These are phyloP conservation scores for Populus simonii DNA, from an alignment of 345 rosid species.

Conservation along the genomic window DNA sequence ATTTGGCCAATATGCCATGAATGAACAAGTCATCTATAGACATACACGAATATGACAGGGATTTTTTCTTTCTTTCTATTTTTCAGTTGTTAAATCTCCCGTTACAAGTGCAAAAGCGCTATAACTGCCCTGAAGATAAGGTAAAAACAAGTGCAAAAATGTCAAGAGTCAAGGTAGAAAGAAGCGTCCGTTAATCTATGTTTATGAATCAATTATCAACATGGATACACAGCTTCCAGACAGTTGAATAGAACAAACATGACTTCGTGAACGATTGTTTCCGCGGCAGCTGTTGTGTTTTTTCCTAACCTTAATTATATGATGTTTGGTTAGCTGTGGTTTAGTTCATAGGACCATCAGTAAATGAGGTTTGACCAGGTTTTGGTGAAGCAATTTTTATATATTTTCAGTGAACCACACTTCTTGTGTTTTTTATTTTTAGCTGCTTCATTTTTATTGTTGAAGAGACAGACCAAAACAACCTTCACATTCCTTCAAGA, in stretches of 20 bases:
- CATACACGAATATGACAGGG: not conserved
- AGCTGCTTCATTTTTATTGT: too few species aligned
- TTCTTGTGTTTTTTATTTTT: too few species aligned
- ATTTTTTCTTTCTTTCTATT: too few species aligned
- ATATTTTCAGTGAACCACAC: too few species aligned
- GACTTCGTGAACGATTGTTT: not conserved
- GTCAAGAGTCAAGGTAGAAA: not conserved
- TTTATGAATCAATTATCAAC: not conserved
- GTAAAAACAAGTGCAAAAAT: not conserved
- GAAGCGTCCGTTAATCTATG: not conserved
- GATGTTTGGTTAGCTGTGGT: too few species aligned
- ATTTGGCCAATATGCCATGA: not conserved
- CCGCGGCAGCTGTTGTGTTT: too few species aligned
- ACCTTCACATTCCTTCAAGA: too few species aligned
- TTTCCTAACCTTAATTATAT: too few species aligned
- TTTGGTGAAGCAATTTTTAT: too few species aligned
- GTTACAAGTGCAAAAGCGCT: not conserved
- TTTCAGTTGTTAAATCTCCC: not conserved
- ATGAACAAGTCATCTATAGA: not conserved
- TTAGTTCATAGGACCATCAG: too few species aligned
- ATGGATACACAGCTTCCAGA: slow-evolving; percentile 6
- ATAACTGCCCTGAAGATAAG: not conserved
- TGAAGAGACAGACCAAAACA: too few species aligned
- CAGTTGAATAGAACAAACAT: not conserved
- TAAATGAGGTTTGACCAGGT: too few species aligned